These are phyloP conservation scores for Lentinula edodes DNA, from an alignment of 768 basidiomycete species.

Conservation along the genomic window DNA sequence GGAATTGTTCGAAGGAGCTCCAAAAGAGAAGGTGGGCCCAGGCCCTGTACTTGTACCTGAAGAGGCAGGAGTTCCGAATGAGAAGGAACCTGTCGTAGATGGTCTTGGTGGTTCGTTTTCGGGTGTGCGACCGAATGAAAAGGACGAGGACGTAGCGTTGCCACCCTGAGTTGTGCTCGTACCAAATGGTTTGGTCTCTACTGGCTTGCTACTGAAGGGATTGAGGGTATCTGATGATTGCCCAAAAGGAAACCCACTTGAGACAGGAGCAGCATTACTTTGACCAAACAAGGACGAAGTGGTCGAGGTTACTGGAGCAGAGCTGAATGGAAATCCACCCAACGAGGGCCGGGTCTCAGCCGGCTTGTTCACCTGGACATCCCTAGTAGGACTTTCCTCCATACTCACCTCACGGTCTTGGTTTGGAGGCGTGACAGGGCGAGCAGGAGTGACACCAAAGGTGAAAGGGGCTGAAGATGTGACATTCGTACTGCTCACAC, in stretches of 20 bases:
- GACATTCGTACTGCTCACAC: slow-evolving; percentile 32
- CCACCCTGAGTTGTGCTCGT: slow-evolving; percentile 12
- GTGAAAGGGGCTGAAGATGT: slow-evolving; percentile 47
- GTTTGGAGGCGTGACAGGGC: slow-evolving; percentile 64
- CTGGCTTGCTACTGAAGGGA: slow-evolving; percentile 22
- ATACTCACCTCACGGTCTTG: slow-evolving; percentile 65
- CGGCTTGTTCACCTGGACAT: slow-evolving; percentile 42
- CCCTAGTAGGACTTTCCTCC: slow-evolving; percentile 78
- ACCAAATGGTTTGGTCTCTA: slow-evolving; percentile 10
- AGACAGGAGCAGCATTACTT: slow-evolving; percentile 22
- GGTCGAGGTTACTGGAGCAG: slow-evolving; percentile 20
- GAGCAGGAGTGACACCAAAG: slow-evolving; percentile 41
- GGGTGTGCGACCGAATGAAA: slow-evolving; percentile 33
- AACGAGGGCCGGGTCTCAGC: slow-evolving; percentile 33
- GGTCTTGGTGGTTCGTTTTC: slow-evolving; percentile 32
- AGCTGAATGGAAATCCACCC: slow-evolving; percentile 43
- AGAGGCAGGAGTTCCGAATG: slow-evolving; percentile 35
- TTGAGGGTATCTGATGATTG: slow-evolving; percentile 16
- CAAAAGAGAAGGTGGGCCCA: slow-evolving; percentile 39
- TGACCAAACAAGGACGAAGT: slow-evolving; percentile 29
- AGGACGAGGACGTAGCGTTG: slow-evolving; percentile 12
- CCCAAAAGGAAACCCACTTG: slow-evolving; percentile 25
- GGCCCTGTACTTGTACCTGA: slow-evolving; percentile 33
- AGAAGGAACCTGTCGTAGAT: slow-evolving; percentile 37
- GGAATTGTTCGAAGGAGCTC: slow-evolving; percentile 26